These are phyloP conservation scores for Sonneratia caseolaris DNA, from an alignment of 345 rosid species.

Conservation along the genomic window DNA sequence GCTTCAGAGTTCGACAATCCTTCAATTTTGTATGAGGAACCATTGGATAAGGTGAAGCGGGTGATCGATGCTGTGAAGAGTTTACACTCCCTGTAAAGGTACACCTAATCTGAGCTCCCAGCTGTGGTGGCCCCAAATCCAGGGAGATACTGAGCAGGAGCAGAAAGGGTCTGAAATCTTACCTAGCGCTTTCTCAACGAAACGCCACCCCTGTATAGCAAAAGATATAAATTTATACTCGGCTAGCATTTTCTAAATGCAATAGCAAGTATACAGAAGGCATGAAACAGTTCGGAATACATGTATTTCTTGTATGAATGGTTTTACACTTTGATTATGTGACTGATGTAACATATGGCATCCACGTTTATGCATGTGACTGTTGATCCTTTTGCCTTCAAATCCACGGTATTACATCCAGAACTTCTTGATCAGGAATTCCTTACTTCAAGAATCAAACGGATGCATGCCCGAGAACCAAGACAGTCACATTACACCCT, in stretches of 20 bases:
- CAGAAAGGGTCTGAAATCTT: too few species aligned
- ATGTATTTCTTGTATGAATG: too few species aligned
- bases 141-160: too few species aligned
- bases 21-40: conserved; percentile 78
- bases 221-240: not conserved
- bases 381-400: not conserved
- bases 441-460: not conserved
- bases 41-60: conserved; percentile 49
- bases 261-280: not conserved
- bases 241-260: not conserved
- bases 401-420: not conserved
- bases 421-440: not conserved
- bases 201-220: not conserved
- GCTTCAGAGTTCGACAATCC: conserved; percentile 76
- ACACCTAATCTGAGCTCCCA: not conserved
- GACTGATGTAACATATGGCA: not conserved
- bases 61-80: conserved; percentile 61
- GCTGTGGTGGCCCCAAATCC: not conserved
- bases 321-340: not conserved
- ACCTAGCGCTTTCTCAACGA: too few species aligned
- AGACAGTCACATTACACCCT: too few species aligned
- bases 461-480: not conserved
- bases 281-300: not conserved
- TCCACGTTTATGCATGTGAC: not conserved
- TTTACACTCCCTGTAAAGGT: conserved; percentile 55